Conservation (phyloP, 1,139 yeast species). For the Suhomyces chickasaworum region DNA sequence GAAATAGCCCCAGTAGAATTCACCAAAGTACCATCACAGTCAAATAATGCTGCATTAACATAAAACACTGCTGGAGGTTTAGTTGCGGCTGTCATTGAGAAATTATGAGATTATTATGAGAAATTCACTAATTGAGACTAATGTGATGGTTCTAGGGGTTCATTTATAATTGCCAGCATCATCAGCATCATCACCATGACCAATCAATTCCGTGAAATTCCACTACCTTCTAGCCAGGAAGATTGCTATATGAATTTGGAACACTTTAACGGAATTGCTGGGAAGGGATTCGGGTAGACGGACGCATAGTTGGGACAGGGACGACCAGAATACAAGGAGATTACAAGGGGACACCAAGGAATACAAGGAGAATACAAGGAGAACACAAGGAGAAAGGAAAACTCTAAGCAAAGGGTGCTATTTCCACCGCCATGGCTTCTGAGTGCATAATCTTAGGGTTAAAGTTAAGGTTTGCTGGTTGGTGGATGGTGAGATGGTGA, state of each 20-base stretch:
- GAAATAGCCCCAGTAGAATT: slow-evolving; percentile 82
- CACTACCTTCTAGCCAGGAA: neutral
- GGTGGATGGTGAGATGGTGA: no score
- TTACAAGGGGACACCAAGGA: no score
- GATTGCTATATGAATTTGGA: neutral
- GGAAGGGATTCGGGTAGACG: neutral
- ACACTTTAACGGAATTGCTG: neutral
- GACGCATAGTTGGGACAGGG: neutral
- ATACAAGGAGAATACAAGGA: no score
- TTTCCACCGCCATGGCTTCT: neutral
- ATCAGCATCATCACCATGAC: no score
- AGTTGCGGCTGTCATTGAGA: neutral
- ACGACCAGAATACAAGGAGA: no score
- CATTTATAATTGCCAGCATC: neutral
- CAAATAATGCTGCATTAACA: slow-evolving; percentile 62
- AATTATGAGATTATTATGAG: no score
- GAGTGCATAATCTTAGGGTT: neutral
- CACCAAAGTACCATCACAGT: slow-evolving; percentile 84
- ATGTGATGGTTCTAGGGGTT: neutral
- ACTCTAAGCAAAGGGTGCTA: neutral
- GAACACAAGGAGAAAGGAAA: no score
- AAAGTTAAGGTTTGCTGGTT: neutral
- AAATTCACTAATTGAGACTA: neutral
- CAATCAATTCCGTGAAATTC: neutral
- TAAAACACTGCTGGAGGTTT: slow-evolving; percentile 50